Evolutionary conservation across 805 yeast species (phyloP).

Genomic region (Ogataea paradorogensis): DNA sequence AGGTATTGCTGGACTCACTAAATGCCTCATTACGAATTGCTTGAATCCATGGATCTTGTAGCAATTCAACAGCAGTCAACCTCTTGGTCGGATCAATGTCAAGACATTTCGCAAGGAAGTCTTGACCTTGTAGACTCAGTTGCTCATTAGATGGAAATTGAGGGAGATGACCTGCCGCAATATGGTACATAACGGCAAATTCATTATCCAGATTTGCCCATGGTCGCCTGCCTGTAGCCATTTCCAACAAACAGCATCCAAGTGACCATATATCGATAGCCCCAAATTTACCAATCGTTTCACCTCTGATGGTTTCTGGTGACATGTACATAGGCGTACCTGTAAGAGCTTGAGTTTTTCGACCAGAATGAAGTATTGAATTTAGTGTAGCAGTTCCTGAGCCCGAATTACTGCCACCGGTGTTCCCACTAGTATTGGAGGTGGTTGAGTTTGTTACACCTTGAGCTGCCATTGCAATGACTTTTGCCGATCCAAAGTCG

Average conservation of each 20-base stretch:
- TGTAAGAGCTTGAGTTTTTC: conserved; percentile 46
- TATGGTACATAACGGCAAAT: conserved; percentile 98
- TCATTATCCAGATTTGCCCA: conserved; percentile 97
- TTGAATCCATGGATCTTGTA: conserved; percentile 87
- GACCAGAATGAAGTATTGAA: conserved; percentile 21
- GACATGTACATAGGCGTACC: conserved; percentile 99
- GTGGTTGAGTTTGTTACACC: conserved; percentile 8
- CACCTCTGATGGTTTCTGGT: conserved; percentile 91
- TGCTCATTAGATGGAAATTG: conserved; percentile 78
- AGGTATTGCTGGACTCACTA: conserved; percentile 37
- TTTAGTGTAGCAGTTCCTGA: conserved; percentile 17
- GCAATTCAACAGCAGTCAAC: conserved; percentile 77
- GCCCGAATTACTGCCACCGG: conserved; percentile 6
- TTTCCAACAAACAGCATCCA: conserved; percentile 93
- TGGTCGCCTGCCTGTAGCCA: conserved; percentile 95
- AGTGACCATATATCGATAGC: conserved; percentile 91
- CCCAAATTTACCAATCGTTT: conserved; percentile 55
- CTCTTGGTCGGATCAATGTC: conserved; percentile 80
- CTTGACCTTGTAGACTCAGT: conserved; percentile 67
- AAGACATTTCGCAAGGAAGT: conserved; percentile 71
- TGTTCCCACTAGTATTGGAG: conserved; percentile 6
- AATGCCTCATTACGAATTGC: conserved; percentile 69
- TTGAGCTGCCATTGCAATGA: conserved; percentile 60
- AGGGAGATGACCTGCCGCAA: conserved; percentile 93
- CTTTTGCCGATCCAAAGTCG: conserved; percentile 97